These are phyloP conservation scores for Leersia perrieri DNA, from an alignment of 176 grass and related monocot genomes.

Conservation along the genomic window DNA sequence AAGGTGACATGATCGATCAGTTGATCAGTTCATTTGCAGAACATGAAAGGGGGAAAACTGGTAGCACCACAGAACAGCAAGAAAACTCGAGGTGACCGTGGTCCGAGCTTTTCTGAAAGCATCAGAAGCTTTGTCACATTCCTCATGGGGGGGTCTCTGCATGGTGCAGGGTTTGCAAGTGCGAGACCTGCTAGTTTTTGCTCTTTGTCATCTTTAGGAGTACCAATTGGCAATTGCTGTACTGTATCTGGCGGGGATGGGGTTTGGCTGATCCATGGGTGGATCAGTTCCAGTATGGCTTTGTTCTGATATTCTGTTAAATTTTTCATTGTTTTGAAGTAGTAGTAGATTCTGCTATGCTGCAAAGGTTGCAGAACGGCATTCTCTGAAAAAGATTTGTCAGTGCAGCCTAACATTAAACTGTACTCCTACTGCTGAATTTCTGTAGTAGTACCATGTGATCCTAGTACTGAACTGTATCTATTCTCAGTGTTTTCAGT, in stretches of 20 bases:
- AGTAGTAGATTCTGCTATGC: neutral
- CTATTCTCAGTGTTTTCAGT: neutral
- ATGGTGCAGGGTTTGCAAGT: conserved; percentile 38
- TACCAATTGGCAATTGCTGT: neutral
- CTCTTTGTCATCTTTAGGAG: conserved; percentile 22
- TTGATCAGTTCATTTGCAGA: conserved; percentile 13
- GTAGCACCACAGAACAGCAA: neutral
- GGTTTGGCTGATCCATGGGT: conserved; percentile 32
- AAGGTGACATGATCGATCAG: conserved; percentile 16
- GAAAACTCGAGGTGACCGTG: neutral
- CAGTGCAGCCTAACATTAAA: neutral
- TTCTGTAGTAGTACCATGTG: neutral
- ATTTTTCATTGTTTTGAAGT: neutral
- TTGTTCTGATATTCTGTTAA: neutral
- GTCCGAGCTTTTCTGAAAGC: neutral
- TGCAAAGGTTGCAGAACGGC: neutral
- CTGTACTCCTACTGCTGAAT: neutral
- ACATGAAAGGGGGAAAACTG: neutral
- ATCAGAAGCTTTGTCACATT: conserved; percentile 23
- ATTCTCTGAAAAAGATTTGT: neutral
- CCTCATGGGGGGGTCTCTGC: neutral
- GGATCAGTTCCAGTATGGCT: conserved; percentile 17
- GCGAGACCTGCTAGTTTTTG: conserved; percentile 4
- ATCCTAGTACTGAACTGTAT: neutral
- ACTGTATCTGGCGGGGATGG: neutral